Evolutionary conservation across 192 early-diverging fungal genomes (phyloP).

Genomic region (Coemansia sp.): DNA sequence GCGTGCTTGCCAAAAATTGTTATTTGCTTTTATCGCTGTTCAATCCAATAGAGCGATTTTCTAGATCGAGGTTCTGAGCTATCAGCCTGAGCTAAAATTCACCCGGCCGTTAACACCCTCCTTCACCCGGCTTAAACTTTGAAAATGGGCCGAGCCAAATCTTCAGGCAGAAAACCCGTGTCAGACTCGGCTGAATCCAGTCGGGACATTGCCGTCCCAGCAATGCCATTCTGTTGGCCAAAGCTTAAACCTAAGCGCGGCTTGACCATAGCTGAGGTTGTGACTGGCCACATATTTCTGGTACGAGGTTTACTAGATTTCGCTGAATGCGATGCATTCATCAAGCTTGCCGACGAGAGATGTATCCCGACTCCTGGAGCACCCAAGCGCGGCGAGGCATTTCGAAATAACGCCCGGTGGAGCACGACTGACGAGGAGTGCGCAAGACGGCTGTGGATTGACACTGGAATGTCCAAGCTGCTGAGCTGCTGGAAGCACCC

Average conservation of each 20-base stretch:
- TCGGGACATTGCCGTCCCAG: not conserved
- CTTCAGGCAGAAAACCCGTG: not conserved
- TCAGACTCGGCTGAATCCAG: not conserved
- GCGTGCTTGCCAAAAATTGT: not conserved
- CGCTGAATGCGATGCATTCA: conserved; percentile 48
- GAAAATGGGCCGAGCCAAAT: conserved; percentile 32
- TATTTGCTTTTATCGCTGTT: not conserved
- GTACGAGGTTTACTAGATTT: conserved; percentile 26
- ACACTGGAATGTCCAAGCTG: conserved; percentile 43
- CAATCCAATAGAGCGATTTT: not conserved
- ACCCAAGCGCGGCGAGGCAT: conserved; percentile 63
- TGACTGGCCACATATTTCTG: conserved; percentile 47
- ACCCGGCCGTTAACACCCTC: not conserved
- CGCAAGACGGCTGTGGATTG: conserved; percentile 59
- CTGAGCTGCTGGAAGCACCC: conserved; percentile 44
- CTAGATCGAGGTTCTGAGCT: not conserved
- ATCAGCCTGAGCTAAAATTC: not conserved
- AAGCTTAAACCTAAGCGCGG: conserved; percentile 33
- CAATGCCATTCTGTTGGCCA: conserved; percentile 32
- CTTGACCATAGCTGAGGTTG: conserved; percentile 35
- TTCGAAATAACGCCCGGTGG: conserved; percentile 65
- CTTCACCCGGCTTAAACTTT: not conserved
- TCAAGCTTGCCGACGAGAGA: conserved; percentile 42
- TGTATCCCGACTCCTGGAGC: conserved; percentile 37
- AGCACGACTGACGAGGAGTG: conserved; percentile 51